Evolutionary conservation across 306 rosid species (phyloP).

Genomic region (Fragaria ananassa): DNA sequence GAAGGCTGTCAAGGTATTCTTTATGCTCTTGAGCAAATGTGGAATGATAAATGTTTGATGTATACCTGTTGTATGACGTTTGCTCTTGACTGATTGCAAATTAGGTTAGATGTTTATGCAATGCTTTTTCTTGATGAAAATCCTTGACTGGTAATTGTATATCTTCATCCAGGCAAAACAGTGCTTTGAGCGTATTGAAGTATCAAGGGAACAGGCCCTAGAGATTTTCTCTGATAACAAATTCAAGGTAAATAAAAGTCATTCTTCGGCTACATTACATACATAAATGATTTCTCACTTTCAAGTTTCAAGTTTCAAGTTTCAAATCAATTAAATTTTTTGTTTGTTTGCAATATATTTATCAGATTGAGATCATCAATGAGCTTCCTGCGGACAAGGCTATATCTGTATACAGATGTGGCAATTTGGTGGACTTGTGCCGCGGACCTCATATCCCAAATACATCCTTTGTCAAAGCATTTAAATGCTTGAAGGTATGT

Average conservation of each 20-base stretch:
- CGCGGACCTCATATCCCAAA: constrained; percentile 98
- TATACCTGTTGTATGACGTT: background rate
- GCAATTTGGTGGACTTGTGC: constrained; percentile 86
- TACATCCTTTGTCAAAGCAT: constrained; percentile 90
- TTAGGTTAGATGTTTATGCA: background rate
- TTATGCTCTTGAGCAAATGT: constrained; percentile 8
- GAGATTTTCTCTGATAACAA: constrained; percentile 76
- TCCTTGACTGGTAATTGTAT: background rate
- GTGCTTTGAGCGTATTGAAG: constrained; percentile 92
- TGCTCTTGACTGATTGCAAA: background rate
- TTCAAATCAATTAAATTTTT: constrained; percentile 10
- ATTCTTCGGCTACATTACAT: constrained; percentile 14
- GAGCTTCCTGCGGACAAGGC: constrained; percentile 91
- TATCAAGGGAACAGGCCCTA: constrained; percentile 73
- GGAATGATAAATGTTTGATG: background rate
- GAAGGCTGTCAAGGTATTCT: constrained; percentile 32
- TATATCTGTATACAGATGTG: constrained; percentile 91
- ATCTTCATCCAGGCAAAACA: constrained; percentile 59
- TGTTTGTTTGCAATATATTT: background rate
- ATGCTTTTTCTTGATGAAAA: background rate
- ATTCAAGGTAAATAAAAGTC: constrained; percentile 63
- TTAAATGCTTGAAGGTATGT: constrained; percentile 74
- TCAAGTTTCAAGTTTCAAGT: too few relatives aligned
- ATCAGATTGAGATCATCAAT: constrained; percentile 68
- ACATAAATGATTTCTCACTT: background rate